Evolutionary conservation across 257 asterid genomes (phyloP), one percentile per base, ranked within the genome.

Genomic region (Nicotiana sylvestris): DNA sequence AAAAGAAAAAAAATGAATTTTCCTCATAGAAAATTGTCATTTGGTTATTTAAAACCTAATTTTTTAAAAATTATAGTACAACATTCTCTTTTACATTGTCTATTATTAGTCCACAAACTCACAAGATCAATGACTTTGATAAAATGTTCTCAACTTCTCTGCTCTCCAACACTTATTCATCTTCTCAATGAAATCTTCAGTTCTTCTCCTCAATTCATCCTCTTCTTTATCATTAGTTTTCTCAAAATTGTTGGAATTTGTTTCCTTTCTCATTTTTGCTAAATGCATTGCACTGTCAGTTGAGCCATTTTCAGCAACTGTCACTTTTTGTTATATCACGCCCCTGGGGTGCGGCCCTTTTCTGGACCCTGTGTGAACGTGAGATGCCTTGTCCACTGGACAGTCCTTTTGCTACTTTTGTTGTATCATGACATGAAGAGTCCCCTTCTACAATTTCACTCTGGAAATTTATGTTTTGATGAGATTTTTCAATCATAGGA

Each of bases 141-240:
- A 67, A 69, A 29, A 18, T 30, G 81, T 77, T 51, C 76, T 78
- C 81, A 84, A 60, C 21, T 84, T 84, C 61, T 88, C 91, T 37
- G 64, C 85, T 53, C 61, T 84, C 89, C 89, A 88, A 55, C 85
- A 82, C 43, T 76, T 81, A 60, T 76, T 88, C 35, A 82, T 81
- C 65, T 84, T 88, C 77, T 72, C 85, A 6, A 88, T 88, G 81
- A 88, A 86, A 39, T 86, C 91, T 80, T 88, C 91, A 7, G 81
- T 81, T 83, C 89, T 76, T 64, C 82, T 86, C 77, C 85, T 81
- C 66, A 88, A 81, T 58, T 88, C 86, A 77, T 88, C 91, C 35
- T 82, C 85, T 9, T 83, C 92, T 0, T 84, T 88, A 0, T 80
- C 85, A 78, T 56, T 30, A 18, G 1, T 35, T 18, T 68, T 77